These are phyloP conservation scores for Rubia balearica DNA, from an alignment of 305 asterid genomes.

Conservation along the genomic window DNA sequence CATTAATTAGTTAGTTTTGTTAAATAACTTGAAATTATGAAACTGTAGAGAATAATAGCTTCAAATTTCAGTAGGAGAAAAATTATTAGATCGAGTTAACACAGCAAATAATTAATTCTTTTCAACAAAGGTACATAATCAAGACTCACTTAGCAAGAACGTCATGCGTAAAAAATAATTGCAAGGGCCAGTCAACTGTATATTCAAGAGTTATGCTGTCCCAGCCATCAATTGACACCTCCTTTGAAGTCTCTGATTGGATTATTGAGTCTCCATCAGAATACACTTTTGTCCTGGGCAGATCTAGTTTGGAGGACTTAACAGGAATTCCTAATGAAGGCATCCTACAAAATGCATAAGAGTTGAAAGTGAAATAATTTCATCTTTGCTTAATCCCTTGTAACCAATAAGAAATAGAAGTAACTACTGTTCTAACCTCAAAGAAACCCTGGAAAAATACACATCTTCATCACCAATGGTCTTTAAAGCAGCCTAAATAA, in stretches of 20 bases:
- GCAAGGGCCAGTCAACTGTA: conserved; percentile 95
- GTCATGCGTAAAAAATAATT: conserved; percentile 83
- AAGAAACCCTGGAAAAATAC: conserved; percentile 77
- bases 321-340: conserved; percentile 53
- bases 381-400: not conserved
- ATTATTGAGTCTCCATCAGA: conserved; percentile 55
- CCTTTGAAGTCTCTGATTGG: conserved; percentile 51
- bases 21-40: not conserved
- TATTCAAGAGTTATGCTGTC: conserved; percentile 93
- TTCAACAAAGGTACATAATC: conserved; percentile 4
- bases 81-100: not conserved
- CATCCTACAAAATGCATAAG: conserved; percentile 43
- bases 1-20: not conserved
- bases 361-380: conserved; percentile 3
- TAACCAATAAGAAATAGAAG: conserved; percentile 16
- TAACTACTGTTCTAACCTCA: conserved; percentile 45
- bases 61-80: not conserved
- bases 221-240: conserved; percentile 87
- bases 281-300: conserved; percentile 55
- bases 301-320: conserved; percentile 58
- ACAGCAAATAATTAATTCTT: not conserved
- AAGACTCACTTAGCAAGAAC: conserved; percentile 84
- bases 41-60: not conserved
- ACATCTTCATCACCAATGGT: conserved; percentile 93
- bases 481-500: conserved; percentile 80